Conservation (phyloP, 1,139 yeast genomes). For the Saccharomyces hybrid region DNA sequence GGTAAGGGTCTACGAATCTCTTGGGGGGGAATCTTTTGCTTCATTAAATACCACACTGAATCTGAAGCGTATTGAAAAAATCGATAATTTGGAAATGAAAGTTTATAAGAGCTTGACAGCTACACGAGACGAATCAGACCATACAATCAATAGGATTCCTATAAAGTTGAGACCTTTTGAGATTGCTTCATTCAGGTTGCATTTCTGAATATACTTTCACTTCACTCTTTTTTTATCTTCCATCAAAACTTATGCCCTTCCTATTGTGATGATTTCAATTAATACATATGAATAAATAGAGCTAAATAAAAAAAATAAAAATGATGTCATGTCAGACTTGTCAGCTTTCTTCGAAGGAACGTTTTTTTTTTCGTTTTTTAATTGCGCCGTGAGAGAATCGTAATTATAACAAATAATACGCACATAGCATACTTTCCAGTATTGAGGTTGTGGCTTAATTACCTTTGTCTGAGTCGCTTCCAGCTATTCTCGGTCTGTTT, state of each 20-base stretch:
- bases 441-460: too few species aligned
- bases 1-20: slow-evolving; percentile 72
- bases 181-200: slow-evolving; percentile 56
- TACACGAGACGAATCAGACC: slow-evolving; percentile 20
- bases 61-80: slow-evolving; percentile 47
- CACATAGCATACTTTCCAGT: too few species aligned
- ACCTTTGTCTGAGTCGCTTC: too few species aligned
- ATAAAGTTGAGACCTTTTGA: slow-evolving; percentile 64
- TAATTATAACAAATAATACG: too few species aligned
- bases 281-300: neutral
- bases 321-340: neutral
- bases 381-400: too few species aligned
- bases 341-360: neutral
- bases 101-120: slow-evolving; percentile 34
- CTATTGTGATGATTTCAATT: neutral
- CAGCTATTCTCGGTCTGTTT: neutral
- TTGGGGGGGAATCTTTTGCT: slow-evolving; percentile 70
- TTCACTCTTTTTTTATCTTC: neutral
- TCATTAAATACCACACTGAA: slow-evolving; percentile 38
- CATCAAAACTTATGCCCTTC: slow-evolving; percentile 1
- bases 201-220: slow-evolving; percentile 26
- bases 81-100: slow-evolving; percentile 65
- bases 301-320: neutral
- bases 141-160: slow-evolving; percentile 37
- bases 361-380: neutral